A percentile compares a stretch with the other conserved stretches of the same genome.
Conservation (phyloP, 2,329 filamentous ascomycete species). For the Fusarium pseudoanthophilum region DNA sequence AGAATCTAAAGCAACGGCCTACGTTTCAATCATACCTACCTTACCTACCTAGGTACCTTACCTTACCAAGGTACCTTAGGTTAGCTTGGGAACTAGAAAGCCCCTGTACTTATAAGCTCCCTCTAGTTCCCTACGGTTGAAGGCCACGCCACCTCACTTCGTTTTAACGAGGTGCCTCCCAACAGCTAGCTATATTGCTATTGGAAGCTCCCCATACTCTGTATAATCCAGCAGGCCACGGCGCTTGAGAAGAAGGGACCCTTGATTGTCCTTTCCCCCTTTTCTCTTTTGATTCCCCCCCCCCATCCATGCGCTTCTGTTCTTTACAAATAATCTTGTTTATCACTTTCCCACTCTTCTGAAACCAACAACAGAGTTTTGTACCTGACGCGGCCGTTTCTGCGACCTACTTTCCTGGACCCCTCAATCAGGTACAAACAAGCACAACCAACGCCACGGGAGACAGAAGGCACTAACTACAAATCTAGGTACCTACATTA, state of each 20-base stretch:
- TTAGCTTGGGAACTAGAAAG: neutral
- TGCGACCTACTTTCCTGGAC: conserved; percentile 42
- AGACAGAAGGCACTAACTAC: neutral
- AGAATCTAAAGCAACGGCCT: neutral
- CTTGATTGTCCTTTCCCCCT: conserved; percentile 5
- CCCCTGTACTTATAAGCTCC: neutral
- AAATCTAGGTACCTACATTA: conserved; percentile 11
- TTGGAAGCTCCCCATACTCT: neutral
- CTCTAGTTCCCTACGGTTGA: neutral
- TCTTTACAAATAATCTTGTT: neutral
- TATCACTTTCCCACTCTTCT: neutral
- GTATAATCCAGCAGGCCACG: conserved; percentile 6
- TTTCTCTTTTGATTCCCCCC: neutral
- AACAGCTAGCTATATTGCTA: neutral
- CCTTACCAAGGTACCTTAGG: neutral
- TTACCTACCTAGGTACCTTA: neutral
- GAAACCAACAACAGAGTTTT: conserved; percentile 8
- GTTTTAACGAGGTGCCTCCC: conserved; percentile 17
- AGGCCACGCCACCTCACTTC: neutral
- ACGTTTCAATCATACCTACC: neutral
- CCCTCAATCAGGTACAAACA: conserved; percentile 20
- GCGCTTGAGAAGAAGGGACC: conserved; percentile 30
- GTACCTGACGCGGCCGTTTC: conserved; percentile 46
- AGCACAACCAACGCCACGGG: conserved; percentile 11
- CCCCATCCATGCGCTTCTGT: neutral